Percentiles rank a stretch among this genome's conserved stretches.
phyloP scores from a whole-genome alignment of 169 alveolate species.

The Plasmodium yoelii region DNA sequence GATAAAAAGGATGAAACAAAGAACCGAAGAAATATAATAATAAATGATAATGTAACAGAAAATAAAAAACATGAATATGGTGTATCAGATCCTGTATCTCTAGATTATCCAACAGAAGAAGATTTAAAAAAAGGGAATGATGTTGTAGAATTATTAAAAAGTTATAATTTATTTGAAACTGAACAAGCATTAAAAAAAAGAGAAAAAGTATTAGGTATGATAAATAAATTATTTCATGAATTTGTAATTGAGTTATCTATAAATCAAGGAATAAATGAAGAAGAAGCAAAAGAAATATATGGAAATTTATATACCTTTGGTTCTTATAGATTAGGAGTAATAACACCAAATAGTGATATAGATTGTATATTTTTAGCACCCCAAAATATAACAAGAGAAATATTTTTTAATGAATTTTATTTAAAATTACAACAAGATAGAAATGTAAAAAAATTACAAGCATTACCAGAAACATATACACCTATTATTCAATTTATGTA shows the following conservation, averaged over 20 bases:
- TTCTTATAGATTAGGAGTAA: conserved; percentile 97
- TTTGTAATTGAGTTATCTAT: conserved; percentile 89
- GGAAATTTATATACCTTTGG: conserved; percentile 96
- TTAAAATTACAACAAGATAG: conserved; percentile 92
- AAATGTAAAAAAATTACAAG: conserved; percentile 93
- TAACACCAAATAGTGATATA: conserved; percentile 97
- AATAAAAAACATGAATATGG: conserved; percentile 78
- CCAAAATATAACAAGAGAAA: conserved; percentile 93
- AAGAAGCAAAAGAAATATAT: conserved; percentile 91
- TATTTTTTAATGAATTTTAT: conserved; percentile 92
- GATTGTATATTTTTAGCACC: conserved; percentile 99
- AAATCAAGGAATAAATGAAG: conserved; percentile 90
- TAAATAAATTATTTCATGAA: conserved; percentile 91
- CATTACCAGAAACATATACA: conserved; percentile 97
- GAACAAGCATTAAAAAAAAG: conserved; percentile 91
- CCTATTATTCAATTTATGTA: conserved; percentile 96
- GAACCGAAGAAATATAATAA: conserved; percentile 17
- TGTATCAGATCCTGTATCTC: conserved; percentile 83
- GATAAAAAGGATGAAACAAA: conserved; percentile 16
- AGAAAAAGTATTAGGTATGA: conserved; percentile 91
- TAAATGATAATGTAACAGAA: conserved; percentile 15
- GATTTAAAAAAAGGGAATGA: conserved; percentile 87
- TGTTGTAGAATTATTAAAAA: conserved; percentile 82
- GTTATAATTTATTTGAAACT: conserved; percentile 91
- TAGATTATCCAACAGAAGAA: conserved; percentile 86